These are phyloP conservation scores for Russula ochroleuca DNA, from an alignment of 768 basidiomycete species.

Conservation along the genomic window DNA sequence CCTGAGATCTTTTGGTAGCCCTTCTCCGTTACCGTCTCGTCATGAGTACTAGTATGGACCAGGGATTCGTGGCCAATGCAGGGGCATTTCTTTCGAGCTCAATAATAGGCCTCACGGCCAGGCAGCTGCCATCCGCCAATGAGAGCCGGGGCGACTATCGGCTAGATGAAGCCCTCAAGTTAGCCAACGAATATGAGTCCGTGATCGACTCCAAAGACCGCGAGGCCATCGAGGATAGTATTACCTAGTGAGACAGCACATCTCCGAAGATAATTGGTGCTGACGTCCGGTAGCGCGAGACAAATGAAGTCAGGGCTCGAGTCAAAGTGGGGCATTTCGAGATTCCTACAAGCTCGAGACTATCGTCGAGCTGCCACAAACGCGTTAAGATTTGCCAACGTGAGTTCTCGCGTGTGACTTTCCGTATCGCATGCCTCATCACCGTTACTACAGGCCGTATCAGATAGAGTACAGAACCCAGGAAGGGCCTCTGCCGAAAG, in stretches of 20 bases:
- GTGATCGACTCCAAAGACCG: neutral
- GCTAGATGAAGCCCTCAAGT: neutral
- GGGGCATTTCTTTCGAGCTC: neutral
- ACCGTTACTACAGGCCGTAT: neutral
- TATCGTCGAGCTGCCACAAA: slow-evolving; percentile 8
- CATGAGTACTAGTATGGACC: neutral
- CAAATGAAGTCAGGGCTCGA: slow-evolving; percentile 7
- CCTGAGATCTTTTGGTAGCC: no score
- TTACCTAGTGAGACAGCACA: neutral
- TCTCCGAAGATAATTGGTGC: neutral
- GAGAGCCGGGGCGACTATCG: neutral
- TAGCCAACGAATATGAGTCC: neutral
- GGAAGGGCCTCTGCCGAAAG: neutral
- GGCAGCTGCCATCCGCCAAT: neutral
- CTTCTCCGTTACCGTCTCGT: neutral
- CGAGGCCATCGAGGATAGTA: neutral
- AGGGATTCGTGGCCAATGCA: neutral
- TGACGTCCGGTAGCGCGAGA: slow-evolving; percentile 5
- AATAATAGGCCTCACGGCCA: neutral
- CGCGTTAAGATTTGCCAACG: neutral
- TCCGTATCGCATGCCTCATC: neutral
- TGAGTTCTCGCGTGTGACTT: neutral
- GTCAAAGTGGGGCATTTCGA: neutral
- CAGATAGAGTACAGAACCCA: neutral
- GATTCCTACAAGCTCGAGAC: slow-evolving; percentile 4